Conservation (phyloP, 2,329 filamentous ascomycete species). For the Calonectria hongkongensis region DNA sequence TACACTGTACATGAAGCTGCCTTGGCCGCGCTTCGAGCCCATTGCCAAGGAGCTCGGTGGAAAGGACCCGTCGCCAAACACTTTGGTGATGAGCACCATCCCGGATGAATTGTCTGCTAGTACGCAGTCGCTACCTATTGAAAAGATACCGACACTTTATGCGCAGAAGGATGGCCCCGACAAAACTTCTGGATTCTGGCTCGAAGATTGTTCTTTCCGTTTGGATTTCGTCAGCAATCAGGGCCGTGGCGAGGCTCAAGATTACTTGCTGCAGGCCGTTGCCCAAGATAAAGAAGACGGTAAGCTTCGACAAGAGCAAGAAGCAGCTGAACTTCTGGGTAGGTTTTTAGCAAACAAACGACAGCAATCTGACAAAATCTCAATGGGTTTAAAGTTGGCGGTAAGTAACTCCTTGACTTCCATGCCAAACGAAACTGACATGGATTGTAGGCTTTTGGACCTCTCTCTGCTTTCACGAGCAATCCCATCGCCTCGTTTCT, state of each 20-base stretch:
- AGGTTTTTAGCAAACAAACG: background rate
- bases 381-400: background rate
- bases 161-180: background rate
- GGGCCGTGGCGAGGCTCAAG: constrained; percentile 15
- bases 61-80: background rate
- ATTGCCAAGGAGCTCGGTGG: background rate
- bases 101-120: background rate
- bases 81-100: background rate
- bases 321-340: background rate
- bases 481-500: background rate
- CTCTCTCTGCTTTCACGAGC: background rate
- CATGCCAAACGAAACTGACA: background rate
- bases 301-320: background rate
- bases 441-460: background rate
- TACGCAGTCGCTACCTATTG: background rate
- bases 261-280: constrained; percentile 26
- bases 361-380: background rate
- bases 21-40: constrained; percentile 33
- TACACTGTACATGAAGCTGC: constrained; percentile 24
- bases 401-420: background rate
- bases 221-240: constrained; percentile 22
- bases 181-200: background rate
- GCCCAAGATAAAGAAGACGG: background rate
- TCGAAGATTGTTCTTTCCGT: constrained; percentile 26
- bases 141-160: background rate